A percentile compares a stretch with the other conserved stretches of the same genome.
These are phyloP conservation scores for Fusarium scirpi DNA, from an alignment of 2,329 filamentous ascomycete genomes.

Conservation along the genomic window DNA sequence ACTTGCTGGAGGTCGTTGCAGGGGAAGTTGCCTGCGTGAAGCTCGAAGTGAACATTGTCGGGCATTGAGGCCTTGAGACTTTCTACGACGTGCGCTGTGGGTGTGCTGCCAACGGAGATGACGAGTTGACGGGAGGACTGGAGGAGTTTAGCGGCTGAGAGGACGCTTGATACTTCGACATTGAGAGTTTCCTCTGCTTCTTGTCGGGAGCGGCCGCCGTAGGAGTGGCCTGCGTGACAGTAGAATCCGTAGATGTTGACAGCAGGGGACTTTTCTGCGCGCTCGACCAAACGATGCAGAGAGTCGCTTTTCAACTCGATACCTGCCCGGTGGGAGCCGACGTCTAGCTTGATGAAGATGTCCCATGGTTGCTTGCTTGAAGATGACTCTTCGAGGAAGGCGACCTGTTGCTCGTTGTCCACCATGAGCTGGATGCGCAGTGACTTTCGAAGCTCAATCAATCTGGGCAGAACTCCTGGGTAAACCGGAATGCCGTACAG, in stretches of 20 bases:
- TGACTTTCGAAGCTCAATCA: slow-evolving; percentile 47
- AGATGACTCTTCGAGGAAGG: slow-evolving; percentile 44
- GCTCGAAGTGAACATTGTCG: slow-evolving; percentile 50
- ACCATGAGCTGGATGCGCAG: slow-evolving; percentile 54
- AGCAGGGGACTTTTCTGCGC: slow-evolving; percentile 45
- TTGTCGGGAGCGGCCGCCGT: slow-evolving; percentile 47
- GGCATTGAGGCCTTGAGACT: slow-evolving; percentile 49
- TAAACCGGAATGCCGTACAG: slow-evolving; percentile 58
- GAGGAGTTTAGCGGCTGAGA: slow-evolving; percentile 49
- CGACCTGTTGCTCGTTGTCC: slow-evolving; percentile 52
- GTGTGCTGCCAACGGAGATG: slow-evolving; percentile 53
- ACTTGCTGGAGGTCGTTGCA: slow-evolving; percentile 56
- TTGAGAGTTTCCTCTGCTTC: slow-evolving; percentile 50
- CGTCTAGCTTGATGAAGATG: slow-evolving; percentile 54
- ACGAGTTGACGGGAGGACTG: slow-evolving; percentile 45
- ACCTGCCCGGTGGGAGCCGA: slow-evolving; percentile 53
- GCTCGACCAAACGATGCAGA: slow-evolving; percentile 46
- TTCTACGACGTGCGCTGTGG: slow-evolving; percentile 53
- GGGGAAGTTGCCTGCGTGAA: slow-evolving; percentile 55
- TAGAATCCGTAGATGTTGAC: slow-evolving; percentile 54
- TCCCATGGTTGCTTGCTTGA: slow-evolving; percentile 46
- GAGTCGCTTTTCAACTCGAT: slow-evolving; percentile 45
- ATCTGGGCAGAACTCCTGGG: slow-evolving; percentile 48
- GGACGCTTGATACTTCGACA: slow-evolving; percentile 49
- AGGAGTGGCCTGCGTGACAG: slow-evolving; percentile 55